Evolutionary conservation across 345 rosid species (phyloP).

Genomic region (Fremontodendron californicum): DNA sequence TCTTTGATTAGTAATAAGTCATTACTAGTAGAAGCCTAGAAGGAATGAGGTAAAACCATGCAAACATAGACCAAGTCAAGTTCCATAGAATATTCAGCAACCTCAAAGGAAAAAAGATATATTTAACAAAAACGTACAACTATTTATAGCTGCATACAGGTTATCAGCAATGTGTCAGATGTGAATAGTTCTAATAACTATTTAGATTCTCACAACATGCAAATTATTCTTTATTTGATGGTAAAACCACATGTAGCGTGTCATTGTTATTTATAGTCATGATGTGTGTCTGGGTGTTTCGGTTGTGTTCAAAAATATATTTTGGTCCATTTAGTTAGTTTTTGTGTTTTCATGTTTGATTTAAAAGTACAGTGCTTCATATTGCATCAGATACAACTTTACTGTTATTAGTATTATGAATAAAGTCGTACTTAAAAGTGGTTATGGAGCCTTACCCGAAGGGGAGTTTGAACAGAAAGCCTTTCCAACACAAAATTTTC

Average conservation of each 20-base stretch:
- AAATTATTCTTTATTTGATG: not conserved
- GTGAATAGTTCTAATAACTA: not conserved
- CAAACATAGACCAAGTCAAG: slow-evolving; percentile 6
- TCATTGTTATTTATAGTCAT: not conserved
- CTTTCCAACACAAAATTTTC: slow-evolving; percentile 94
- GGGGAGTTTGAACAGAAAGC: slow-evolving; percentile 91
- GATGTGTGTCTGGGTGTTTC: not conserved
- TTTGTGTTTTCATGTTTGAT: not conserved
- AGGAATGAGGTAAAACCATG: slow-evolving; percentile 6
- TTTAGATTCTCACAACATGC: not conserved
- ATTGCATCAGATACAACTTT: not conserved
- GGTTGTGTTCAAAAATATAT: not conserved
- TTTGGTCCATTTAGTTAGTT: not conserved
- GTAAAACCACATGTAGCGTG: not conserved
- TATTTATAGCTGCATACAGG: not conserved
- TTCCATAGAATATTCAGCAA: not conserved
- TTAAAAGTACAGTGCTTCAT: not conserved
- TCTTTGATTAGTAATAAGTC: not conserved
- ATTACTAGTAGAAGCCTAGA: not conserved
- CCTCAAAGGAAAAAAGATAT: not conserved
- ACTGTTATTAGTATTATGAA: not conserved
- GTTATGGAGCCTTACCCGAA: slow-evolving; percentile 52
- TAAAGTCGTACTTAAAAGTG: not conserved
- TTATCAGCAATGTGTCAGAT: not conserved
- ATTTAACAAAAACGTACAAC: not conserved